These are phyloP conservation scores for Exophiala sp. DNA, from an alignment of 2,329 filamentous ascomycete genomes.

Conservation along the genomic window DNA sequence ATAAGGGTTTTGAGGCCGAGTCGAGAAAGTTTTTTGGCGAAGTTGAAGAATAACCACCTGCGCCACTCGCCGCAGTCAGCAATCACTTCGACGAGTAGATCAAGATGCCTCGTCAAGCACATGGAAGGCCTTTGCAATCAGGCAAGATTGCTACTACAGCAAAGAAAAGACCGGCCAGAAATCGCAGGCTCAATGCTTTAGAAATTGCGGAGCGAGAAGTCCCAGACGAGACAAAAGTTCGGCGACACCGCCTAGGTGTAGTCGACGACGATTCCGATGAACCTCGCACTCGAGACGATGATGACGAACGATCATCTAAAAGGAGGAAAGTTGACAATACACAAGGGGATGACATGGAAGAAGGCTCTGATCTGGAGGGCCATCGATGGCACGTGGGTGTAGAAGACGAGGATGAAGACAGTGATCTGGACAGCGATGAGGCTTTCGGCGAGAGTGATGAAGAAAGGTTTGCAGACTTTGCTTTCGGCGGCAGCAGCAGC, in stretches of 20 bases:
- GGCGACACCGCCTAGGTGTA: constrained; percentile 58
- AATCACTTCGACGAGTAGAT: neutral
- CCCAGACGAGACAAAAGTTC: constrained; percentile 52
- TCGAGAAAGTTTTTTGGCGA: too few relatives aligned
- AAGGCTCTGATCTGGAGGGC: constrained; percentile 77
- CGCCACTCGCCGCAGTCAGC: neutral
- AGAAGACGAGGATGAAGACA: constrained; percentile 64
- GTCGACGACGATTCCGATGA: constrained; percentile 51
- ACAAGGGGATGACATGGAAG: constrained; percentile 38
- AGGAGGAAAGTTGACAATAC: constrained; percentile 33
- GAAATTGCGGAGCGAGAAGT: constrained; percentile 60
- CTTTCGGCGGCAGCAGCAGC: constrained; percentile 56
- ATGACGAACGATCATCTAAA: constrained; percentile 37
- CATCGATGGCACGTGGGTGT: constrained; percentile 79
- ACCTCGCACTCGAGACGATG: constrained; percentile 35
- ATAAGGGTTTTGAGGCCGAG: too few relatives aligned
- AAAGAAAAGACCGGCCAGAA: constrained; percentile 35
- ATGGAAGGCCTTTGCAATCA: constrained; percentile 31
- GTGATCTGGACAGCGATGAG: constrained; percentile 70
- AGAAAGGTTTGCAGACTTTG: constrained; percentile 75
- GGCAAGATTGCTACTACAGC: constrained; percentile 29
- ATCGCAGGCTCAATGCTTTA: constrained; percentile 58
- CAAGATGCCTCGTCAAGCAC: constrained; percentile 27
- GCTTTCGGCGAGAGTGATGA: constrained; percentile 87
- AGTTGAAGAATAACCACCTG: too few relatives aligned